phyloP scores from a whole-genome alignment of 805 yeast species.

The Cyberlindnera nakhonratchasimensis region DNA sequence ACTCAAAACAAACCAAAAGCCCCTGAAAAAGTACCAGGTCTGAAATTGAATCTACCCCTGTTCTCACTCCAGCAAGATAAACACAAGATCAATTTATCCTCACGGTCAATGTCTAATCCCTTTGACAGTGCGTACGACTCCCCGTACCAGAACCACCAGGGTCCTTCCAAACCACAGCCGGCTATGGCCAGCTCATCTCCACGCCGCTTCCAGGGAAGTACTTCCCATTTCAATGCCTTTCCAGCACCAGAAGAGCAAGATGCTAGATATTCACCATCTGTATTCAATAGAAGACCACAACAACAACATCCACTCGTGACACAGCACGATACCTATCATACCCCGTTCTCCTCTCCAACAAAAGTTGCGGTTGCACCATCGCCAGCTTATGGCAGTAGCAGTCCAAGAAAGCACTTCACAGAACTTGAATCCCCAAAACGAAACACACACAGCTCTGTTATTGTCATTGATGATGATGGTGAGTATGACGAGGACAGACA shows the following conservation, averaged over 20 bases:
- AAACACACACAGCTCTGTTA: slow-evolving; percentile 45
- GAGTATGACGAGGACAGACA: slow-evolving; percentile 31
- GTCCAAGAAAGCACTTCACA: slow-evolving; percentile 67
- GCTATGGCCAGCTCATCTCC: slow-evolving; percentile 26
- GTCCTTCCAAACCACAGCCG: slow-evolving; percentile 25
- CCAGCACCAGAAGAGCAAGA: slow-evolving; percentile 11
- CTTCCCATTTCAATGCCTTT: slow-evolving; percentile 18
- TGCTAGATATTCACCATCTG: slow-evolving; percentile 41
- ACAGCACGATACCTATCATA: slow-evolving; percentile 18
- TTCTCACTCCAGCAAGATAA: background rate
- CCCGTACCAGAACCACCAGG: background rate
- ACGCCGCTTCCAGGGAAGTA: slow-evolving; percentile 15
- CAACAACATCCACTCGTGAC: slow-evolving; percentile 14
- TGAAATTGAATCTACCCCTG: background rate
- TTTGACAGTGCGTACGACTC: slow-evolving; percentile 27
- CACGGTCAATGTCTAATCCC: slow-evolving; percentile 24
- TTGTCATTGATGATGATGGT: slow-evolving; percentile 41
- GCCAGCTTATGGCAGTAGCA: slow-evolving; percentile 29
- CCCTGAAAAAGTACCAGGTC: background rate
- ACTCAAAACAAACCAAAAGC: slow-evolving; percentile 7
- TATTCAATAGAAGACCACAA: slow-evolving; percentile 35
- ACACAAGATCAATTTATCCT: background rate
- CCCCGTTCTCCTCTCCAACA: slow-evolving; percentile 34
- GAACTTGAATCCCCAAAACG: slow-evolving; percentile 70
- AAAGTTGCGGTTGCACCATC: slow-evolving; percentile 13